phyloP scores from a whole-genome alignment of 257 asterid species.

The Solanum peruvianum region DNA sequence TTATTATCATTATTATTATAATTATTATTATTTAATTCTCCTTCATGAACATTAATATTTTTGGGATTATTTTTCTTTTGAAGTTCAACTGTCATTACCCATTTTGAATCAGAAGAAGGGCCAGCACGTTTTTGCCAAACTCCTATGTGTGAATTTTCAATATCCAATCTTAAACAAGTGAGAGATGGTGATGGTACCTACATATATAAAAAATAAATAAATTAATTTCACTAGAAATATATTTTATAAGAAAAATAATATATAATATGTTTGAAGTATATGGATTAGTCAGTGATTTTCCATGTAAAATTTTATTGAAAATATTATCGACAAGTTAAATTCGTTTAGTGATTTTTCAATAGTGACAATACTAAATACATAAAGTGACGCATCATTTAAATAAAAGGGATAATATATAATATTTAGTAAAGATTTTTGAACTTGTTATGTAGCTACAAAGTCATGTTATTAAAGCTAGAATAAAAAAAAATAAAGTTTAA shows the following conservation, averaged over 20 bases:
- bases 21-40: not conserved
- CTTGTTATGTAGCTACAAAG: not conserved
- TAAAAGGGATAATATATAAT: not conserved
- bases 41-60: not conserved
- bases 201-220: not conserved
- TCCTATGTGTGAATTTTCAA: constrained; percentile 70
- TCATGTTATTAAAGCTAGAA: not conserved
- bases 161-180: constrained; percentile 77
- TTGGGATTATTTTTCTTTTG: constrained; percentile 22
- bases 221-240: not conserved
- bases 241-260: no score
- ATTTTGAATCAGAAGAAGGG: constrained; percentile 53
- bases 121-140: constrained; percentile 98
- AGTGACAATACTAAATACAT: not conserved
- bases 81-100: constrained; percentile 87
- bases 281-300: not conserved
- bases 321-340: not conserved
- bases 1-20: not conserved
- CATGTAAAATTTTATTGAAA: not conserved
- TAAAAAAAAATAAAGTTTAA: not conserved
- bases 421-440: not conserved
- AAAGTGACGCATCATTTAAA: not conserved
- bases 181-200: constrained; percentile 62
- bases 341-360: not conserved
- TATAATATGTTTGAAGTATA: not conserved